Evolutionary conservation across 345 rosid genomes (phyloP).

Genomic region (Rhizophora apiculata): DNA sequence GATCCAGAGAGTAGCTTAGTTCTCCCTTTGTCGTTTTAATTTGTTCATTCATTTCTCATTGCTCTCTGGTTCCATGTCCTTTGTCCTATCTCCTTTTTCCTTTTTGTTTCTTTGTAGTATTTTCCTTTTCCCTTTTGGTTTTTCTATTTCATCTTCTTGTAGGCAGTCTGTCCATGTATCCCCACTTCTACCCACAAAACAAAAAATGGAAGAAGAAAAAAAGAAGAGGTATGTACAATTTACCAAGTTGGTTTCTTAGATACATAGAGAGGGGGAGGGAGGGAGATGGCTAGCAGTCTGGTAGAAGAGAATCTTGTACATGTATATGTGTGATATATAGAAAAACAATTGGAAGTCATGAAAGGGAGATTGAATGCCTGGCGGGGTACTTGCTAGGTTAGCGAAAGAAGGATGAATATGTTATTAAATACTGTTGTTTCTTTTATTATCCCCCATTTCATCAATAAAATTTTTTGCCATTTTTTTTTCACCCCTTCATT

Average conservation of each 20-base stretch:
- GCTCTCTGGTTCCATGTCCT: constrained; percentile 42
- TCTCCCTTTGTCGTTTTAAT: constrained; percentile 43
- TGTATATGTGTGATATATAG: constrained; percentile 57
- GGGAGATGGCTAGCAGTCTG: constrained; percentile 33
- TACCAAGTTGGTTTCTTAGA: constrained; percentile 26
- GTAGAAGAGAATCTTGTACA: constrained; percentile 43
- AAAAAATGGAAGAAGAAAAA: too few species aligned
- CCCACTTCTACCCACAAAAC: constrained; percentile 16
- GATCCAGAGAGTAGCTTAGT: constrained; percentile 54
- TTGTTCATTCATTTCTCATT: constrained; percentile 66
- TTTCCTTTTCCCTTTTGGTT: constrained; percentile 7
- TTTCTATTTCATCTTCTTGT: constrained; percentile 29
- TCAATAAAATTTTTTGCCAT: constrained; percentile 42
- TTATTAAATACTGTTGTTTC: constrained; percentile 39
- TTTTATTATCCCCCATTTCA: constrained; percentile 38
- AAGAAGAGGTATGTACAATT: constrained; percentile 37
- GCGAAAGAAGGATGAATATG: constrained; percentile 46
- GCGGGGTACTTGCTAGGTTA: constrained; percentile 50
- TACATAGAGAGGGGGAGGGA: constrained; percentile 26
- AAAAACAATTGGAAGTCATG: constrained; percentile 38
- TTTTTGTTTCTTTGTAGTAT: background rate
- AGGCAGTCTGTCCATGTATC: constrained; percentile 48
- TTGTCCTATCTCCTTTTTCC: constrained; percentile 18
- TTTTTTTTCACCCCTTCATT: background rate
- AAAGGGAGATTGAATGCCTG: constrained; percentile 40